Evolutionary conservation across 371 early-diverging fungal species (phyloP).

Genomic region (Zychaea mexicana): DNA sequence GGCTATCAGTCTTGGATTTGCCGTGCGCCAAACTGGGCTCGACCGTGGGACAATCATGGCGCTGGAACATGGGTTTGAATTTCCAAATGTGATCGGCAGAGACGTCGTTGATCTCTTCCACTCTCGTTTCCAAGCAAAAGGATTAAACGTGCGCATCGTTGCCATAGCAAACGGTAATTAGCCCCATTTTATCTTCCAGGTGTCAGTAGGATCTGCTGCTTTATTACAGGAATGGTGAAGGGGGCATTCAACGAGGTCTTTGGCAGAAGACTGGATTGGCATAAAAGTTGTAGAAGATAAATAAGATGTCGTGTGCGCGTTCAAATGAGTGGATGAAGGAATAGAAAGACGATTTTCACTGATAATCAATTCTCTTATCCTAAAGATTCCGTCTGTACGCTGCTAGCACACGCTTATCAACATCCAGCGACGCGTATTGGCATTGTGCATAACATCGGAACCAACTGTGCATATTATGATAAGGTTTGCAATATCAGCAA

Average conservation of each 20-base stretch:
- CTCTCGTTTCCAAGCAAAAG: constrained; percentile 37
- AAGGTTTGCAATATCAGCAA: constrained; percentile 36
- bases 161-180: constrained; percentile 51
- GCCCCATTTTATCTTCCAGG: neutral
- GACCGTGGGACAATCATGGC: constrained; percentile 41
- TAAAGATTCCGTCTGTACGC: constrained; percentile 89
- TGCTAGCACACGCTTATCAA: constrained; percentile 87
- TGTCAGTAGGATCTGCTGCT: neutral
- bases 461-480: constrained; percentile 89
- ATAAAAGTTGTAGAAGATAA: no score
- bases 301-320: neutral
- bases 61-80: constrained; percentile 48
- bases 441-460: constrained; percentile 93
- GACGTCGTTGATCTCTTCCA: constrained; percentile 46
- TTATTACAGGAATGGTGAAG: no score
- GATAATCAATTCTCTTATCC: neutral
- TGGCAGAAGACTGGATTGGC: no score
- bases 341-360: neutral
- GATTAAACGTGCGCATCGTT: constrained; percentile 46
- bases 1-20: constrained; percentile 50
- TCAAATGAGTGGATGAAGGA: neutral
- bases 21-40: constrained; percentile 46
- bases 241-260: no score
- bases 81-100: constrained; percentile 41
- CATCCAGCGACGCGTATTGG: constrained; percentile 88